Evolutionary conservation across 2,329 filamentous ascomycete species (phyloP).

Genomic region (Aspergillus terreus): DNA sequence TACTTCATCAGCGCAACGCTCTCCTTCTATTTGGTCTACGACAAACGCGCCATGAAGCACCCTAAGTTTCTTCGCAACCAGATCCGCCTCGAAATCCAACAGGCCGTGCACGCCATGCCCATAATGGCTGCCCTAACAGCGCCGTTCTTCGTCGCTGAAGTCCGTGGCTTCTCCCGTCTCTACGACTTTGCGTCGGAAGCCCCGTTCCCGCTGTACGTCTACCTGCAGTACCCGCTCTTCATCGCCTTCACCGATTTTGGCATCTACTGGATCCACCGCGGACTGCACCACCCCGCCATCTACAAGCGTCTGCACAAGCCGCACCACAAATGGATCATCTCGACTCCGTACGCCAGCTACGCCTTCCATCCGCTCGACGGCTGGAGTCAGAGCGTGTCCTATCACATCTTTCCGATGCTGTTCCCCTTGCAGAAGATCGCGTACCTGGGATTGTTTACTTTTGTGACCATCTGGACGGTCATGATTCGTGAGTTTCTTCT

Average conservation of each 20-base stretch:
- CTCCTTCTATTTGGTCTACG: slow-evolving; percentile 65
- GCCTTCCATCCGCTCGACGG: slow-evolving; percentile 94
- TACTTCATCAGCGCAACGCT: slow-evolving; percentile 7
- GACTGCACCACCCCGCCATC: slow-evolving; percentile 70
- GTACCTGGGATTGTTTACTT: slow-evolving; percentile 78
- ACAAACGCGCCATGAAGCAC: slow-evolving; percentile 81
- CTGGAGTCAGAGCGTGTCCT: slow-evolving; percentile 80
- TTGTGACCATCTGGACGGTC: slow-evolving; percentile 95
- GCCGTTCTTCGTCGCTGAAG: slow-evolving; percentile 76
- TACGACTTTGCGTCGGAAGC: slow-evolving; percentile 73
- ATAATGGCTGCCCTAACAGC: slow-evolving; percentile 76
- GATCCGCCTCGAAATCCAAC: slow-evolving; percentile 75
- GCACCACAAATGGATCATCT: slow-evolving; percentile 99
- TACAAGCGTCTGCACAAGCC: slow-evolving; percentile 93
- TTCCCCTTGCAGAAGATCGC: slow-evolving; percentile 90
- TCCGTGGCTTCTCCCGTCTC: slow-evolving; percentile 78
- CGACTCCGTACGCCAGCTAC: slow-evolving; percentile 84
- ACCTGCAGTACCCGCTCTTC: slow-evolving; percentile 80
- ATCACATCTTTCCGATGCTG: slow-evolving; percentile 86
- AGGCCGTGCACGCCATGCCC: slow-evolving; percentile 71
- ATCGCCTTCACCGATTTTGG: slow-evolving; percentile 79
- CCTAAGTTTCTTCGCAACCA: slow-evolving; percentile 94
- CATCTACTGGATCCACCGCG: slow-evolving; percentile 89
- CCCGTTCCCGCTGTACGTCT: slow-evolving; percentile 72
- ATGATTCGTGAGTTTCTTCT: slow-evolving; percentile 58